These are phyloP conservation scores for Boletus vinaceobasis DNA, from an alignment of 768 basidiomycete species.

Conservation along the genomic window DNA sequence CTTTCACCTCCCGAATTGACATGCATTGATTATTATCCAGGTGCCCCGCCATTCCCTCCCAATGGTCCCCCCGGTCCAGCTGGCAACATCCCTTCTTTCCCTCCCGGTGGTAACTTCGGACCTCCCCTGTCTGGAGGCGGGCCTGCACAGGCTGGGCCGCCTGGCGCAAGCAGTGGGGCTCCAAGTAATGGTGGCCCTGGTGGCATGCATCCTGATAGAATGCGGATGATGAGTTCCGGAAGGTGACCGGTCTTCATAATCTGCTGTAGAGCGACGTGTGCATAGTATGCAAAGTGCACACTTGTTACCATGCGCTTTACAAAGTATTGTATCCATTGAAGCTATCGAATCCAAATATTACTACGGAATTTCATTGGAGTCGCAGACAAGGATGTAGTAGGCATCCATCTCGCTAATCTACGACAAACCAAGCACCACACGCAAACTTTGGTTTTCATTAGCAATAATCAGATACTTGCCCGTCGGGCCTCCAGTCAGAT, in stretches of 20 bases:
- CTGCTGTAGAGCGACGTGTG: neutral
- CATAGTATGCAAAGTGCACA: neutral
- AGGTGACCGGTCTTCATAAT: constrained; percentile 10
- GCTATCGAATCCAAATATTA: too few species aligned
- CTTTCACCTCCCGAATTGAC: neutral
- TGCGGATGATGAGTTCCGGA: constrained; percentile 67
- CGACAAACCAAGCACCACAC: too few species aligned
- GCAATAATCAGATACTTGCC: too few species aligned
- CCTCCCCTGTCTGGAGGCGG: constrained; percentile 38
- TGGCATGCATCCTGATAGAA: constrained; percentile 82
- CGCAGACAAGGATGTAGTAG: too few species aligned
- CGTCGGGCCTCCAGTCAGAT: too few species aligned
- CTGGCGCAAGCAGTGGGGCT: constrained; percentile 25
- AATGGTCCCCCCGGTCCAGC: constrained; percentile 31
- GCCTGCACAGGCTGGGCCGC: constrained; percentile 44
- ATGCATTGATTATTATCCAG: constrained; percentile 18
- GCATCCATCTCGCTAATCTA: too few species aligned
- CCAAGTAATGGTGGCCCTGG: constrained; percentile 47
- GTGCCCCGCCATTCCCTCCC: constrained; percentile 53
- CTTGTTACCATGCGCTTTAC: neutral
- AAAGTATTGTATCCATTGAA: neutral
- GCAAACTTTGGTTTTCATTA: too few species aligned
- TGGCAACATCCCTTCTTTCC: constrained; percentile 31
- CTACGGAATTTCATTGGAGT: too few species aligned
- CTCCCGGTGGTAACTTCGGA: constrained; percentile 31